A percentile compares a stretch with the other conserved stretches of the same genome.
phyloP scores from a whole-genome alignment of 202 grass and related monocot genomes.

The Carex sylvatica region DNA sequence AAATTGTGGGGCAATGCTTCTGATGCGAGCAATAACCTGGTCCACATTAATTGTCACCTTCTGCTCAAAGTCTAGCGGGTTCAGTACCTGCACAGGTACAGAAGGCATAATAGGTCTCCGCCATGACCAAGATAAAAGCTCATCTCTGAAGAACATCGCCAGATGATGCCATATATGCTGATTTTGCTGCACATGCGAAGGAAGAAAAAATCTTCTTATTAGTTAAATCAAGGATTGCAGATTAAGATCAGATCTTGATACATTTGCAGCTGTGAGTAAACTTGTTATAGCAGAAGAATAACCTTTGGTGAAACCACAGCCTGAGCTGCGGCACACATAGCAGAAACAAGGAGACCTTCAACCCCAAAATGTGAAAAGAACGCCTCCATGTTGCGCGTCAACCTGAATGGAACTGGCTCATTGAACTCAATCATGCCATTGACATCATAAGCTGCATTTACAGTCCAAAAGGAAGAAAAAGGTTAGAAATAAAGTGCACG shows the following conservation, averaged over 20 bases:
- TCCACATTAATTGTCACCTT: constrained; percentile 93
- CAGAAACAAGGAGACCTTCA: constrained; percentile 93
- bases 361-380: constrained; percentile 98
- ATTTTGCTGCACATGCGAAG: constrained; percentile 63
- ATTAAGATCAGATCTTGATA: not conserved
- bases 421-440: constrained; percentile 98
- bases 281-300: constrained; percentile 24
- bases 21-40: constrained; percentile 73
- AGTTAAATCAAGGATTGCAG: constrained; percentile 11
- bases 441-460: constrained; percentile 80
- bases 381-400: constrained; percentile 95
- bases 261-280: constrained; percentile 8
- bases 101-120: constrained; percentile 85
- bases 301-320: constrained; percentile 94
- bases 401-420: constrained; percentile 92
- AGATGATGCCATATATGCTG: constrained; percentile 99
- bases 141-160: constrained; percentile 98
- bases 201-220: not conserved
- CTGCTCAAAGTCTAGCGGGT: constrained; percentile 81
- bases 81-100: constrained; percentile 63
- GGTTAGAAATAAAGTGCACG: not conserved
- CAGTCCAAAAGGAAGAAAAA: constrained; percentile 29
- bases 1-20: constrained; percentile 76
- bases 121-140: constrained; percentile 99
- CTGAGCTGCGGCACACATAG: constrained; percentile 93